Percentiles rank a stretch among this genome's conserved stretches.
Conservation (phyloP, 768 basidiomycete species). For the Lentinula aciculospora region DNA sequence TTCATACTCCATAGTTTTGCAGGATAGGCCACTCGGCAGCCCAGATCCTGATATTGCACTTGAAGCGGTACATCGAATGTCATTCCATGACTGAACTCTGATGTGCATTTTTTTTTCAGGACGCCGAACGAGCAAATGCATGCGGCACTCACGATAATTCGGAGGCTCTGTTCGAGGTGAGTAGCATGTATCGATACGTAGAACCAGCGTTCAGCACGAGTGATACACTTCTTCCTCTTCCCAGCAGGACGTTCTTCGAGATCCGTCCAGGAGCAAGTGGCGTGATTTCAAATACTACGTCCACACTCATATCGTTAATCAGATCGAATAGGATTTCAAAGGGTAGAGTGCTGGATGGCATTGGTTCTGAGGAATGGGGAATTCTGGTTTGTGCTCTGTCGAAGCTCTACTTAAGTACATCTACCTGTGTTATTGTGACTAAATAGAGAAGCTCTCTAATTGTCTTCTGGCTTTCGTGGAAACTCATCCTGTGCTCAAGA, state of each 20-base stretch:
- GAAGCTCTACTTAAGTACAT: background rate
- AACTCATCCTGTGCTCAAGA: background rate
- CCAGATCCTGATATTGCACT: slow-evolving; percentile 15
- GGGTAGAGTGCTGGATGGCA: slow-evolving; percentile 45
- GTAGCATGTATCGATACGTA: slow-evolving; percentile 40
- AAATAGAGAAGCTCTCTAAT: slow-evolving; percentile 12
- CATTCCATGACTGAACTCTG: slow-evolving; percentile 42
- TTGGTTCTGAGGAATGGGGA: slow-evolving; percentile 7
- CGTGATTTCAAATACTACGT: background rate
- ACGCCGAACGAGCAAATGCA: background rate
- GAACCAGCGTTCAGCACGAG: slow-evolving; percentile 44
- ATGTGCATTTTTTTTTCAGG: background rate
- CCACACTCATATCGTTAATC: slow-evolving; percentile 34
- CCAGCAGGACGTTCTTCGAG: slow-evolving; percentile 32
- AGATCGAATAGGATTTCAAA: slow-evolving; percentile 52
- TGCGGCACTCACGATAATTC: slow-evolving; percentile 37
- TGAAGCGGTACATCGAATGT: slow-evolving; percentile 28
- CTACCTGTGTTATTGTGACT: slow-evolving; percentile 13
- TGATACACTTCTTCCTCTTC: slow-evolving; percentile 34
- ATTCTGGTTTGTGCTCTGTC: background rate
- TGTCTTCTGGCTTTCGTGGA: slow-evolving; percentile 6
- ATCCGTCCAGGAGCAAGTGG: background rate
- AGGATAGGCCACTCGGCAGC: slow-evolving; percentile 4
- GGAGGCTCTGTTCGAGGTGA: slow-evolving; percentile 24
- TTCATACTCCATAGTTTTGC: background rate